Evolutionary conservation across 139 green algal genomes (phyloP).

Genomic region (Micractinium conductrix): DNA sequence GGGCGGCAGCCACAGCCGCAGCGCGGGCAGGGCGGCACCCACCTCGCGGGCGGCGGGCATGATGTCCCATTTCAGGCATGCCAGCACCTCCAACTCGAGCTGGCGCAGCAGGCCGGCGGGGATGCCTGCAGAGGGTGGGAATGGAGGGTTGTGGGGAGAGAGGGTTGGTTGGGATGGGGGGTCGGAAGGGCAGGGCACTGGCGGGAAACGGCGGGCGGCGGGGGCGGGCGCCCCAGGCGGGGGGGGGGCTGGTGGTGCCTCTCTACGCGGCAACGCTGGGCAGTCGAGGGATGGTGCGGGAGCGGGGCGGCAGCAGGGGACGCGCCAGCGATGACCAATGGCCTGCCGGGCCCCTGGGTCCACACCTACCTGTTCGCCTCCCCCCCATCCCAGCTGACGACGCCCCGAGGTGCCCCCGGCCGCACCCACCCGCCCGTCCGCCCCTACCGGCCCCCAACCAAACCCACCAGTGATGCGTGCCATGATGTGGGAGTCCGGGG

Average conservation of each 20-base stretch:
- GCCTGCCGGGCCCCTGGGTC: too few species aligned
- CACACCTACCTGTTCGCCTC: too few species aligned
- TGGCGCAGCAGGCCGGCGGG: slow-evolving; percentile 3
- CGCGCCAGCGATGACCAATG: too few species aligned
- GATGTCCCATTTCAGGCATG: neutral
- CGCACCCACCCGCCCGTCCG: neutral
- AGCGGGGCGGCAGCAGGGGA: too few species aligned
- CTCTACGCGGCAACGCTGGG: too few species aligned
- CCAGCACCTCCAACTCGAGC: slow-evolving; percentile 3
- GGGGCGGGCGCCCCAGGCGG: too few species aligned
- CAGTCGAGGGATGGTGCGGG: too few species aligned
- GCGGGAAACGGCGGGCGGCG: too few species aligned
- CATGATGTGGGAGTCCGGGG: slow-evolving; percentile 26
- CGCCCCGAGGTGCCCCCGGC: too few species aligned
- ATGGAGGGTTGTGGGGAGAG: neutral
- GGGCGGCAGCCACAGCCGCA: neutral
- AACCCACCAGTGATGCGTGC: slow-evolving; percentile 9
- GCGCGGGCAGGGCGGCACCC: neutral
- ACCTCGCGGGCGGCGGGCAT: neutral
- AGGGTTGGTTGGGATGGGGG: neutral
- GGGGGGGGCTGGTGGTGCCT: too few species aligned
- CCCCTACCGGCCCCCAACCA: too few species aligned
- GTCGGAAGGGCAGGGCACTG: neutral
- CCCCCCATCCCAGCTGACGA: too few species aligned
- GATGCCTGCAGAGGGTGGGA: neutral